Evolutionary conservation across 2,329 filamentous ascomycete species (phyloP).

Genomic region (Colletotrichum karsti): DNA sequence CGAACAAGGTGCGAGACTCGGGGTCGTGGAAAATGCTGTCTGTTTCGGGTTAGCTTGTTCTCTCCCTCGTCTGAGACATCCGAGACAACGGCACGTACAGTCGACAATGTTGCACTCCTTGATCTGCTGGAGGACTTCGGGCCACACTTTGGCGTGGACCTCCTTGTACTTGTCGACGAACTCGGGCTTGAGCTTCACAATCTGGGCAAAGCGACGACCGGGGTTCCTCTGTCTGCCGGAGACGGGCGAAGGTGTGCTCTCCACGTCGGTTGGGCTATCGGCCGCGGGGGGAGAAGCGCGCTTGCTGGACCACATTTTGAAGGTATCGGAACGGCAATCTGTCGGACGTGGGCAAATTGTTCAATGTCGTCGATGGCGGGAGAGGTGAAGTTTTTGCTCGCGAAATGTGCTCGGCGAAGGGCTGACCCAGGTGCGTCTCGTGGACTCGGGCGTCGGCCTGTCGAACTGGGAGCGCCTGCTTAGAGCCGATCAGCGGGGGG

Average conservation of each 20-base stretch:
- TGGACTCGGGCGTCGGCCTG: slow-evolving; percentile 10
- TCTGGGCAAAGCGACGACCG: slow-evolving; percentile 72
- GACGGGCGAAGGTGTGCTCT: slow-evolving; percentile 10
- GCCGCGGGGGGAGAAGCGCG: slow-evolving; percentile 11
- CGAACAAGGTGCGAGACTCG: slow-evolving; percentile 71
- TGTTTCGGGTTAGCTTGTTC: slow-evolving; percentile 39
- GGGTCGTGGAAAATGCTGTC: slow-evolving; percentile 80
- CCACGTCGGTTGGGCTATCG: slow-evolving; percentile 18
- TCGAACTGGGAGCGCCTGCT: slow-evolving; percentile 17
- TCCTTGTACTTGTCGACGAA: slow-evolving; percentile 75
- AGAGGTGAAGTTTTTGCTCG: neutral
- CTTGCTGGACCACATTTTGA: slow-evolving; percentile 27
- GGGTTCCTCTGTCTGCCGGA: slow-evolving; percentile 44
- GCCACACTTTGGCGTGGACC: slow-evolving; percentile 79
- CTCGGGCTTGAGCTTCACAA: slow-evolving; percentile 76
- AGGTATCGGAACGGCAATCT: neutral
- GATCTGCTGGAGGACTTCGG: slow-evolving; percentile 79
- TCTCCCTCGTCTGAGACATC: neutral
- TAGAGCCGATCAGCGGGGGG: slow-evolving; percentile 17
- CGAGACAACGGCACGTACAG: slow-evolving; percentile 55
- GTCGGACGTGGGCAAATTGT: neutral
- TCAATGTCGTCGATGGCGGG: slow-evolving; percentile 13
- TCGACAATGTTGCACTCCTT: slow-evolving; percentile 78
- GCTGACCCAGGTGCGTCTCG: slow-evolving; percentile 14
- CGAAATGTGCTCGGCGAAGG: slow-evolving; percentile 16